Evolutionary conservation across 192 early-diverging fungal species (phyloP).

Genomic region (Linnemannia exigua): DNA sequence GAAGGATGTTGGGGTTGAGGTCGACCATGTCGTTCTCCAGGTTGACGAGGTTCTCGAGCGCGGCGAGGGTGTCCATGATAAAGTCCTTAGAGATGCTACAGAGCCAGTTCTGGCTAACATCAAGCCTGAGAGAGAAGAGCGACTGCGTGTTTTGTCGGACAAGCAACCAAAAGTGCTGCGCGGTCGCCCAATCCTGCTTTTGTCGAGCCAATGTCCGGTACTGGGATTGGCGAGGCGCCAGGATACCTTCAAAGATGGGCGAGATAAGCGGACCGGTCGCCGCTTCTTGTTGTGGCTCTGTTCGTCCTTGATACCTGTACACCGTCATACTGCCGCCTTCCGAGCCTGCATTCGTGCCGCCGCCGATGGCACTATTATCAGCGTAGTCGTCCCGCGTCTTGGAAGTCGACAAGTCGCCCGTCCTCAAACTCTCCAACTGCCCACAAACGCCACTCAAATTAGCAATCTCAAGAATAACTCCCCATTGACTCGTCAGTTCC

Average conservation of each 20-base stretch:
- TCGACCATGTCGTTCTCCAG: neutral
- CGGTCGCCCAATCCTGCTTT: neutral
- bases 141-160: neutral
- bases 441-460: neutral
- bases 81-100: neutral
- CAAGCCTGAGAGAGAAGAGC: neutral
- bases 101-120: neutral
- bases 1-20: neutral
- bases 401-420: neutral
- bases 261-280: neutral
- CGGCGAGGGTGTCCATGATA: neutral
- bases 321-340: neutral
- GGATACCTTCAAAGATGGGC: neutral
- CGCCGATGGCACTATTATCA: neutral
- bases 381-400: neutral
- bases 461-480: neutral
- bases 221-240: neutral
- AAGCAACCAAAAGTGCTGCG: neutral
- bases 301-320: neutral
- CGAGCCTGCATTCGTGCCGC: no score
- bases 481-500: neutral
- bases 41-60: neutral
- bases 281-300: neutral
- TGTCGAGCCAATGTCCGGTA: neutral
- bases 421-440: neutral